Conservation (phyloP, 176 grass and related monocot genomes). For the Eragrostis curvula region DNA sequence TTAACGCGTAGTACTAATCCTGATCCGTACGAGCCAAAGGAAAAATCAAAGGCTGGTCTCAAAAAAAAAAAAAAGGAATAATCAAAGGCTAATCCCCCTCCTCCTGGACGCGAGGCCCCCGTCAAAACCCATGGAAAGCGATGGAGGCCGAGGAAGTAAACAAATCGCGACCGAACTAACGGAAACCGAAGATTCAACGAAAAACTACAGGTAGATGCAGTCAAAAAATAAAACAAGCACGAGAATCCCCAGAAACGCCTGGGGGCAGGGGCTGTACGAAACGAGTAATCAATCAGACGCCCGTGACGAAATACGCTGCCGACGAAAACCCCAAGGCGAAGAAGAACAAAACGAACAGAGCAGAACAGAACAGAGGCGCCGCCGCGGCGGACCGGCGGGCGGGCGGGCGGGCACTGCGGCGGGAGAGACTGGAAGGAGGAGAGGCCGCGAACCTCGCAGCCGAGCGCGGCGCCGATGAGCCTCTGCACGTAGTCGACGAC, state of each 20-base stretch:
- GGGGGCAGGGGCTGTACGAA: neutral
- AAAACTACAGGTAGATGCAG: neutral
- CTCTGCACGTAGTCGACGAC: constrained; percentile 61
- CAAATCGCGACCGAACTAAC: neutral
- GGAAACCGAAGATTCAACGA: neutral
- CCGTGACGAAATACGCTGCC: constrained; percentile 2
- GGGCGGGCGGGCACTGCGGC: too few relatives aligned
- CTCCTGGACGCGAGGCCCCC: neutral
- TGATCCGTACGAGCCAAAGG: constrained; percentile 28
- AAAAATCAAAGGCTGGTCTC: too few relatives aligned
- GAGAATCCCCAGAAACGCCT: constrained; percentile 34
- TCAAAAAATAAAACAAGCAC: neutral
- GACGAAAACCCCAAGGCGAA: neutral
- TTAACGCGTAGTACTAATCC: neutral
- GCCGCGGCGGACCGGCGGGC: too few relatives aligned
- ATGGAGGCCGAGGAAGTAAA: neutral
- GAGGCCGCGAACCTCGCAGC: constrained; percentile 53
- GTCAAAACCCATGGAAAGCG: constrained; percentile 24
- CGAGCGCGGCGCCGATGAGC: constrained; percentile 61
- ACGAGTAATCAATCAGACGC: constrained; percentile 21
- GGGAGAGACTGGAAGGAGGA: too few relatives aligned
- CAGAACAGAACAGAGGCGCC: neutral
- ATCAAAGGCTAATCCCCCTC: constrained; percentile 28
- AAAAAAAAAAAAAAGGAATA: too few relatives aligned
- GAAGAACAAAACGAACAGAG: neutral